These are phyloP conservation scores for Pyrenophora graminea DNA, from an alignment of 2,329 filamentous ascomycete genomes.

Conservation along the genomic window DNA sequence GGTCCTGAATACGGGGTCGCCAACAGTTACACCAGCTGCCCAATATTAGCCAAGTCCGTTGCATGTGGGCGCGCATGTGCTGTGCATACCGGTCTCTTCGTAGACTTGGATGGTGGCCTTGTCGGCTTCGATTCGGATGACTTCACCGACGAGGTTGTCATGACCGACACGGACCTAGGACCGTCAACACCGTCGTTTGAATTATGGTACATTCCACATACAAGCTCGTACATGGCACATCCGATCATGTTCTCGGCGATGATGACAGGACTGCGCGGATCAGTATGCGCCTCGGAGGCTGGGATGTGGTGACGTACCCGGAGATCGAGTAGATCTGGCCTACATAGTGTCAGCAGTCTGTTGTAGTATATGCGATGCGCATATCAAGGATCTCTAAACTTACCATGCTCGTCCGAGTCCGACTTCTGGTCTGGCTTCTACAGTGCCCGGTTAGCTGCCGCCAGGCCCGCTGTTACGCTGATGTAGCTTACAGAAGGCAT, in stretches of 20 bases:
- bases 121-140: constrained; percentile 95
- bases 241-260: constrained; percentile 98
- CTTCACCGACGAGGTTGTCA: constrained; percentile 90
- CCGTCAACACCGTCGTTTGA: constrained; percentile 13
- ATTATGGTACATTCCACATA: constrained; percentile 51
- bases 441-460: constrained; percentile 31
- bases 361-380: background rate
- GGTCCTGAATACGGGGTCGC: constrained; percentile 87
- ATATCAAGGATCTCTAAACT: constrained; percentile 15
- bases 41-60: constrained; percentile 16
- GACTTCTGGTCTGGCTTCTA: constrained; percentile 47
- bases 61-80: background rate
- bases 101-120: constrained; percentile 98
- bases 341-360: constrained; percentile 32
- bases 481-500: constrained; percentile 47
- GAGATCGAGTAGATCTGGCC: constrained; percentile 73
- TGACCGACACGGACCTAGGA: constrained; percentile 84
- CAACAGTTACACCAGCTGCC: constrained; percentile 88
- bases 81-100: constrained; percentile 84
- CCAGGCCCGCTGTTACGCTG: background rate
- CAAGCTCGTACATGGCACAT: constrained; percentile 99
- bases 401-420: constrained; percentile 62
- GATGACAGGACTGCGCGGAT: constrained; percentile 73
- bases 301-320: constrained; percentile 51
- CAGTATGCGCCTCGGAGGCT: constrained; percentile 27